Evolutionary conservation across 1,284 basidiomycete genomes (phyloP).

Genomic region (Serendipita sp.): DNA sequence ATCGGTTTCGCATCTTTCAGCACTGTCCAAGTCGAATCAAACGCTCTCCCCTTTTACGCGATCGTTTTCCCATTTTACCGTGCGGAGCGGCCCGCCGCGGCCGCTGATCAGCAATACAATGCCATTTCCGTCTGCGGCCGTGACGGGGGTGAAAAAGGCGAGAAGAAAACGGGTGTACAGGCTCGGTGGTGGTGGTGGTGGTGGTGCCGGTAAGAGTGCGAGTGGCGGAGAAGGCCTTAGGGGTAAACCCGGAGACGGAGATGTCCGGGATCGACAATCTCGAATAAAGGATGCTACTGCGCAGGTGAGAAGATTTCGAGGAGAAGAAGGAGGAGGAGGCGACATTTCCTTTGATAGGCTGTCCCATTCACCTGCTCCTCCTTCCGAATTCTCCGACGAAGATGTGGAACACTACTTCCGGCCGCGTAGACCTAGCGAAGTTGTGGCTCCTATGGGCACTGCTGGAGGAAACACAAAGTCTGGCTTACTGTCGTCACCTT

Average conservation of each 20-base stretch:
- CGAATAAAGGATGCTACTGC: slow-evolving; percentile 11
- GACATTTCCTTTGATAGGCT: slow-evolving; percentile 15
- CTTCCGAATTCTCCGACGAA: slow-evolving; percentile 54
- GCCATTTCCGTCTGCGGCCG: slow-evolving; percentile 21
- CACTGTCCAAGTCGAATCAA: slow-evolving; percentile 74
- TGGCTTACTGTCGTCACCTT: no score
- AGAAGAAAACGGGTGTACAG: slow-evolving; percentile 61
- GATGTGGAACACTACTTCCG: slow-evolving; percentile 66
- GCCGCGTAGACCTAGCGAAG: background rate
- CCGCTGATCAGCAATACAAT: slow-evolving; percentile 21
- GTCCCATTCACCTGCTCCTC: slow-evolving; percentile 24
- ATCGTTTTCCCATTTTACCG: slow-evolving; percentile 76
- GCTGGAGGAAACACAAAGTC: no score
- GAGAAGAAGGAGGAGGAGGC: slow-evolving; percentile 8
- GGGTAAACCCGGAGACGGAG: background rate
- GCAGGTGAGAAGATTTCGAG: slow-evolving; percentile 13
- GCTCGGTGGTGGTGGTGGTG: slow-evolving; percentile 29
- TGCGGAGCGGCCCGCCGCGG: slow-evolving; percentile 65
- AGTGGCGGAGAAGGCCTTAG: slow-evolving; percentile 9
- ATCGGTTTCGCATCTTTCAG: slow-evolving; percentile 68
- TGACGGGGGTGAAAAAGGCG: slow-evolving; percentile 51
- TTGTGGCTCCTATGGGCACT: background rate
- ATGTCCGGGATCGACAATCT: background rate
- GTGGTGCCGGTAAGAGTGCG: slow-evolving; percentile 16
- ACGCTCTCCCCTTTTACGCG: slow-evolving; percentile 85